Percentiles rank a stretch among this genome's conserved stretches.
phyloP scores from a whole-genome alignment of 352 stramenopile species.

The Phytopythium montanum region DNA sequence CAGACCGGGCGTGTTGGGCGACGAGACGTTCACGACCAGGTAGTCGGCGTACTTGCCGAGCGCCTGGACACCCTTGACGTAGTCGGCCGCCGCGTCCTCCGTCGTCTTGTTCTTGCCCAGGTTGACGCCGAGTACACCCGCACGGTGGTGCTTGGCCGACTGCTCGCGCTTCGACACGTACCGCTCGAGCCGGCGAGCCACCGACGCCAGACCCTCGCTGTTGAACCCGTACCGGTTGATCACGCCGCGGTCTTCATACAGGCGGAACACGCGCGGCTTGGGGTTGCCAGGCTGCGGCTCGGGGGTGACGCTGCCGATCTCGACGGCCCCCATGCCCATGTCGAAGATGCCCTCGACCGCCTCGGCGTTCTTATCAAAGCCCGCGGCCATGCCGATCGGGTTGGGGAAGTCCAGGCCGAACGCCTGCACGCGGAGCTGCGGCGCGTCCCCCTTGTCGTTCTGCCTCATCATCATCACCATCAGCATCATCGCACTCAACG shows the following conservation, averaged over 20 bases:
- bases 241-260: conserved; percentile 92
- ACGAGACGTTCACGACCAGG: conserved; percentile 98
- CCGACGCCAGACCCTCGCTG: conserved; percentile 85
- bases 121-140: conserved; percentile 94
- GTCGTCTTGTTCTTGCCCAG: conserved; percentile 98
- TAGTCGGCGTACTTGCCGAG: conserved; percentile 96
- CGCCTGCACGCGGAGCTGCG: conserved; percentile 45
- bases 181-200: conserved; percentile 58
- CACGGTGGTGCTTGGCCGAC: conserved; percentile 27
- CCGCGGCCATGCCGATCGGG: conserved; percentile 94
- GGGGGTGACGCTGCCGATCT: conserved; percentile 95
- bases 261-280: conserved; percentile 95
- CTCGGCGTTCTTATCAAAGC: conserved; percentile 97
- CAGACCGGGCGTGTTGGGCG: conserved; percentile 93
- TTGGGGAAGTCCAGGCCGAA: conserved; percentile 87
- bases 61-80: conserved; percentile 87
- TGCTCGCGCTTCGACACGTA: conserved; percentile 43
- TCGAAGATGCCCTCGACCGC: conserved; percentile 93
- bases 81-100: conserved; percentile 83
- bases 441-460: conserved; percentile 44
- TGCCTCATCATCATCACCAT: conserved; percentile 7
- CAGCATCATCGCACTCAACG: not conserved
- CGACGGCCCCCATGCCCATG: conserved; percentile 94
- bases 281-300: conserved; percentile 92
- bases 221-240: conserved; percentile 99